Base-by-base conservation (phyloP, 371 early-diverging fungal genomes). In the Syncephalastrum racemosum region DNA sequence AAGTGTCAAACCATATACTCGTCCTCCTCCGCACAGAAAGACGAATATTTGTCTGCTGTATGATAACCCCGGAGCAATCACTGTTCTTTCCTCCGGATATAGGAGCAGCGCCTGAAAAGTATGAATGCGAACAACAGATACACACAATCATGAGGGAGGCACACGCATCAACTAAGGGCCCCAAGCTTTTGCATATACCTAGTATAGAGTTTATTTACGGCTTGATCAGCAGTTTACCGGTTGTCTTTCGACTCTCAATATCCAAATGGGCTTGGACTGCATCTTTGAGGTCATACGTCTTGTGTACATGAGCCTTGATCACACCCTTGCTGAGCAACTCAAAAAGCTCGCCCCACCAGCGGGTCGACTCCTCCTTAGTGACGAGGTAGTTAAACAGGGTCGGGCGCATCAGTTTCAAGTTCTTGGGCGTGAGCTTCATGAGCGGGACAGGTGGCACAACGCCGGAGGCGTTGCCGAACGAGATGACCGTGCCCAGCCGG, bases 401-500 rank as follows among this genome's bases (percentile, higher is more conserved):
- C 8, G 96, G 90, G 44, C 94, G 73, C 85, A 88, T 84, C 59
- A 96, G 63, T n/a, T 81, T 82, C 22, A 93, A 46, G 69, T 88
- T 89, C 56, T 88, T 87, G 49, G 85, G 79, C 1, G 85, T 53
- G 19, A 97, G 80, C 14, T 77, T 78, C 56, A 80, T 60, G 31
- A 95, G 71, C 44, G 80, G 75, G 14, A 75, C 81, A 0, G 92
- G 91, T 25, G 84, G 88, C 1, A 95, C 92, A 7, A 81, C 79
- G 13, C 98, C 97, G 31, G 90, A 89, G 2, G 96, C 92, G 62
- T 95, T 95, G 42, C 98, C 98, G 75, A 94, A 97, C n/a, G 88
- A 88, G 46, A 95, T 79, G 64, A 96, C 50, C 2, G 84, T 82
- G 39, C 96, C 98, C 13, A 90, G 73, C n/a, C 86, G 81, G n/a